phyloP scores from a whole-genome alignment of 352 stramenopile species.

The Aphanomyces invadans region DNA sequence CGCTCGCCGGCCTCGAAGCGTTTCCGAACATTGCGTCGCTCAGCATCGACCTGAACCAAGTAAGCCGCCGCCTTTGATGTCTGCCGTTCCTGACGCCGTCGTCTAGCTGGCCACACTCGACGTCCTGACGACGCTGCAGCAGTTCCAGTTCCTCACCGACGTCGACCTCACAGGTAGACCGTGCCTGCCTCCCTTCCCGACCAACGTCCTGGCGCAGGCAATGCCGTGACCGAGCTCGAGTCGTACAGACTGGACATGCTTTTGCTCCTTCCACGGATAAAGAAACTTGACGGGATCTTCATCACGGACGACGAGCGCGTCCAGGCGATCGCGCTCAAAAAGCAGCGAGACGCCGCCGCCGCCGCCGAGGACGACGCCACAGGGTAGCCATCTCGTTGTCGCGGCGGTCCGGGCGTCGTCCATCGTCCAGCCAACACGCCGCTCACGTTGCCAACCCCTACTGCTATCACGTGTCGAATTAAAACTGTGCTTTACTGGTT shows the following conservation, averaged over 20 bases:
- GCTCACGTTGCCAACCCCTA: too few relatives aligned
- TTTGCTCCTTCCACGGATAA: constrained; percentile 42
- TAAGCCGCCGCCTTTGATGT: too few relatives aligned
- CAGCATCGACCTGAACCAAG: constrained; percentile 52
- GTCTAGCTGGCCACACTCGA: constrained; percentile 5
- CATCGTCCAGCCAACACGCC: too few relatives aligned
- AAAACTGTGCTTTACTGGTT: constrained; percentile 77
- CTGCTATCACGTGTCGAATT: too few relatives aligned
- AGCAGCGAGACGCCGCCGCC: constrained; percentile 34
- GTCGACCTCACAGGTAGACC: constrained; percentile 18
- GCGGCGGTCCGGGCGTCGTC: too few relatives aligned
- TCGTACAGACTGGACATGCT: constrained; percentile 51
- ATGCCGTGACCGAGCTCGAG: constrained; percentile 44
- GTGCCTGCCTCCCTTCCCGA: not conserved
- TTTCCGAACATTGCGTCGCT: constrained; percentile 39
- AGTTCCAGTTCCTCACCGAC: not conserved
- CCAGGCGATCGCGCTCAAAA: constrained; percentile 47
- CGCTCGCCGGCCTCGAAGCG: constrained; percentile 43
- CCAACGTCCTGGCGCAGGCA: constrained; percentile 31
- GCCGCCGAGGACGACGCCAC: constrained; percentile 25
- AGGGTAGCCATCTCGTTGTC: not conserved
- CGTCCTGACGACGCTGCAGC: not conserved
- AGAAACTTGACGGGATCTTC: constrained; percentile 47
- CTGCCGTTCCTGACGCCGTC: too few relatives aligned
- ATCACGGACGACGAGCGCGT: constrained; percentile 60